Conservation (phyloP, 139 green algal species). For the Tetradesmus obliquus region DNA sequence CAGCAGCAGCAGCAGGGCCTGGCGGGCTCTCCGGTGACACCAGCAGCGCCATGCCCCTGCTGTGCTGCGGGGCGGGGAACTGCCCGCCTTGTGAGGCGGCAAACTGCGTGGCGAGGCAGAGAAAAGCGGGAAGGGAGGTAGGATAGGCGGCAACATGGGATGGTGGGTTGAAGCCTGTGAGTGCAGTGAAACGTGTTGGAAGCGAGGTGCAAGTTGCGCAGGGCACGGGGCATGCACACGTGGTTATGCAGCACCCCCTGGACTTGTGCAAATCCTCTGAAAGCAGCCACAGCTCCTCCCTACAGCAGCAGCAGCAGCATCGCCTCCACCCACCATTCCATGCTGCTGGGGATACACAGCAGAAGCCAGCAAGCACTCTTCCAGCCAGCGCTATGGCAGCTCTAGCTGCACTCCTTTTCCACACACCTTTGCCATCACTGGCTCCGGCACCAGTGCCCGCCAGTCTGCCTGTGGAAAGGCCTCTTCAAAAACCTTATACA, state of each 20-base stretch:
- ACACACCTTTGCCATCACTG: constrained; percentile 33
- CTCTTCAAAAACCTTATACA: constrained; percentile 41
- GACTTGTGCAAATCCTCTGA: too few relatives aligned
- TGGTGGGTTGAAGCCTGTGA: not conserved
- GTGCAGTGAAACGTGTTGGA: too few relatives aligned
- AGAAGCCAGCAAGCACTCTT: too few relatives aligned
- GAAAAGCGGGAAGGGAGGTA: not conserved
- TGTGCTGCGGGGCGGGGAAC: constrained; percentile 40
- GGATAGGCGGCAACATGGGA: not conserved
- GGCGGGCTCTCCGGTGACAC: not conserved
- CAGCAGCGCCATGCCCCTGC: constrained; percentile 13
- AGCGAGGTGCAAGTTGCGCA: too few relatives aligned
- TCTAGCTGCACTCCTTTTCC: not conserved
- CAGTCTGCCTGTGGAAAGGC: constrained; percentile 40
- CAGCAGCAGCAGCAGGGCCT: not conserved
- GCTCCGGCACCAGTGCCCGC: constrained; percentile 18
- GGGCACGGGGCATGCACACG: too few relatives aligned
- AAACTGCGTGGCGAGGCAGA: constrained; percentile 13
- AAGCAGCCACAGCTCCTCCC: too few relatives aligned
- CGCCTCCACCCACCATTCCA: too few relatives aligned
- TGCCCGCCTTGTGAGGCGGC: constrained; percentile 5
- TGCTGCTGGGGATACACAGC: too few relatives aligned
- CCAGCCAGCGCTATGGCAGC: too few relatives aligned
- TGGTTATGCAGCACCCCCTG: too few relatives aligned
- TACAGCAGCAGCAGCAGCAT: too few relatives aligned